These are phyloP conservation scores for Tulasnella sp. DNA, from an alignment of 768 basidiomycete genomes.

Conservation along the genomic window DNA sequence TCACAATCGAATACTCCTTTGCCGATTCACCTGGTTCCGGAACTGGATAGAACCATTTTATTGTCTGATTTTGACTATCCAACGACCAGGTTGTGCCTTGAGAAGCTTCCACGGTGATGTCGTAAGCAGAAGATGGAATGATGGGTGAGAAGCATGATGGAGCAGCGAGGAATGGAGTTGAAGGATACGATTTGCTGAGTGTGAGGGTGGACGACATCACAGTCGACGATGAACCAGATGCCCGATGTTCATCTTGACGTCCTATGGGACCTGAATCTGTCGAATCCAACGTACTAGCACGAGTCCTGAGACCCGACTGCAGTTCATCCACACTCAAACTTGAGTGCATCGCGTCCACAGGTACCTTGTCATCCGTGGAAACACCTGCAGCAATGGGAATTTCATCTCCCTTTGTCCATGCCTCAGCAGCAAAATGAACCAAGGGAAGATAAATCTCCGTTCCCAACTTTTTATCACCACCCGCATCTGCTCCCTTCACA, in stretches of 20 bases:
- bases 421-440: slow-evolving; percentile 64
- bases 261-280: background rate
- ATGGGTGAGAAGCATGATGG: background rate
- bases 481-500: slow-evolving; percentile 15
- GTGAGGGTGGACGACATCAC: background rate
- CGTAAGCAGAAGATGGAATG: background rate
- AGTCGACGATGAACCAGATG: background rate
- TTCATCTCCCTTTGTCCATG: slow-evolving; percentile 11
- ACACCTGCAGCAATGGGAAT: background rate
- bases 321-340: background rate
- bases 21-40: slow-evolving; percentile 23
- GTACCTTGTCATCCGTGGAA: slow-evolving; percentile 16
- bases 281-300: background rate
- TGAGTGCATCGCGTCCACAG: slow-evolving; percentile 13
- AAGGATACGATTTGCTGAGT: background rate
- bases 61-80: slow-evolving; percentile 31
- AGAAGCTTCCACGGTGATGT: slow-evolving; percentile 32
- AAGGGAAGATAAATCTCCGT: slow-evolving; percentile 89
- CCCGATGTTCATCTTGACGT: background rate
- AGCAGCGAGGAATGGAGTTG: background rate
- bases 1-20: slow-evolving; percentile 30
- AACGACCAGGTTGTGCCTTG: slow-evolving; percentile 35
- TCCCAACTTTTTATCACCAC: slow-evolving; percentile 31
- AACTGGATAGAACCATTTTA: slow-evolving; percentile 38
- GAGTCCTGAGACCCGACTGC: background rate